Evolutionary conservation across 2,329 filamentous ascomycete species (phyloP).

Genomic region (Calonectria naviculata): DNA sequence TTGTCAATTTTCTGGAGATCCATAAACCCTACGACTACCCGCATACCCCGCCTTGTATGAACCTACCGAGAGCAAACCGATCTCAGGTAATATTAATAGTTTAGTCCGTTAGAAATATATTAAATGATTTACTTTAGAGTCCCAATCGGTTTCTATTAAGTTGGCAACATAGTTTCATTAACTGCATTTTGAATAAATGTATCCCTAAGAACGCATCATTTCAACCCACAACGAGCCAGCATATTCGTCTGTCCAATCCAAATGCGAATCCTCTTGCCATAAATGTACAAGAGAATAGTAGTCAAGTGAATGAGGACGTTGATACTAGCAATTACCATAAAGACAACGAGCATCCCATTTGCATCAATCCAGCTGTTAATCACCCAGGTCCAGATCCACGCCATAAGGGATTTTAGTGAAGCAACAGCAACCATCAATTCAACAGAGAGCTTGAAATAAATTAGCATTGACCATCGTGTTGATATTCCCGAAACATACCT

Average conservation of each 20-base stretch:
- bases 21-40: too few relatives aligned
- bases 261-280: constrained; percentile 11
- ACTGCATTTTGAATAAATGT: too few relatives aligned
- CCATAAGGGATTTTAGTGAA: constrained; percentile 12
- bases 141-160: too few relatives aligned
- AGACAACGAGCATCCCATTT: constrained; percentile 9
- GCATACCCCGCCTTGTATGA: too few relatives aligned
- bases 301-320: constrained; percentile 5
- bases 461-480: not conserved
- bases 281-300: not conserved
- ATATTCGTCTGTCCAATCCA: constrained; percentile 13
- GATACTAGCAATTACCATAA: constrained; percentile 14
- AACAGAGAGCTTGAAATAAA: constrained; percentile 2
- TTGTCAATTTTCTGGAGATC: too few relatives aligned
- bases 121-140: too few relatives aligned
- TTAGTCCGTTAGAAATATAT: too few relatives aligned
- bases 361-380: constrained; percentile 20
- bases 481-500: not conserved
- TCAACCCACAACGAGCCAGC: too few relatives aligned
- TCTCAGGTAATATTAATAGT: too few relatives aligned
- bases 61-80: too few relatives aligned
- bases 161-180: too few relatives aligned
- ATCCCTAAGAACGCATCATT: too few relatives aligned
- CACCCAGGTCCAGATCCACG: constrained; percentile 19
- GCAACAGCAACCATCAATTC: constrained; percentile 22